phyloP scores from a whole-genome alignment of 225 moss, liverwort and hornwort genomes.

The Polytrichum formosum region DNA sequence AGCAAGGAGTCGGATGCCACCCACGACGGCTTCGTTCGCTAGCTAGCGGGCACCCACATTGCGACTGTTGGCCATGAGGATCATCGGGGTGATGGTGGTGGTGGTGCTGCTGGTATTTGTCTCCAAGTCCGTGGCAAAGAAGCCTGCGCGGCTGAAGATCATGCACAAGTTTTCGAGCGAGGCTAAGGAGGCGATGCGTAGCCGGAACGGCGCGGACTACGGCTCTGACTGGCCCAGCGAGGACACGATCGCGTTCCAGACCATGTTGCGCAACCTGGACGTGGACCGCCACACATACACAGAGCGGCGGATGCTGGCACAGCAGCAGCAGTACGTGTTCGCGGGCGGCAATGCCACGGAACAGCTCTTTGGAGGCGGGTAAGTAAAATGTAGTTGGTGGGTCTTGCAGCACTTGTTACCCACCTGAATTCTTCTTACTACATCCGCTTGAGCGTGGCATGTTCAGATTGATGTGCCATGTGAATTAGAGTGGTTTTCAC shows the following conservation, averaged over 20 bases:
- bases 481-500: too few species aligned
- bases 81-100: neutral
- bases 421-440: too few species aligned
- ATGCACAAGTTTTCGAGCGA: slow-evolving; percentile 45
- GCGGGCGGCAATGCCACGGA: slow-evolving; percentile 42
- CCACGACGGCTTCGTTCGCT: too few species aligned
- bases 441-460: too few species aligned
- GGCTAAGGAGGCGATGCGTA: slow-evolving; percentile 28
- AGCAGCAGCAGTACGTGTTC: slow-evolving; percentile 37
- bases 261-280: slow-evolving; percentile 47
- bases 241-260: slow-evolving; percentile 35
- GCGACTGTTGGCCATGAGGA: neutral
- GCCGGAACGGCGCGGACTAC: slow-evolving; percentile 23
- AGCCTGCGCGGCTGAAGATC: slow-evolving; percentile 17
- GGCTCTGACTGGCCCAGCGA: slow-evolving; percentile 38
- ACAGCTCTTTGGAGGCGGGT: slow-evolving; percentile 61
- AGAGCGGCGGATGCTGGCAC: slow-evolving; percentile 28
- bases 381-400: neutral
- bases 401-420: too few species aligned
- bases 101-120: neutral
- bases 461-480: too few species aligned
- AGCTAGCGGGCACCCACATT: too few species aligned
- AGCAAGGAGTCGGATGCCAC: too few species aligned
- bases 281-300: slow-evolving; percentile 32
- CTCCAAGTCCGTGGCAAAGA: neutral